A percentile compares a stretch with the other conserved stretches of the same genome.
Evolutionary conservation across 768 basidiomycete species (phyloP).

Genomic region (Termitomyces sp.): DNA sequence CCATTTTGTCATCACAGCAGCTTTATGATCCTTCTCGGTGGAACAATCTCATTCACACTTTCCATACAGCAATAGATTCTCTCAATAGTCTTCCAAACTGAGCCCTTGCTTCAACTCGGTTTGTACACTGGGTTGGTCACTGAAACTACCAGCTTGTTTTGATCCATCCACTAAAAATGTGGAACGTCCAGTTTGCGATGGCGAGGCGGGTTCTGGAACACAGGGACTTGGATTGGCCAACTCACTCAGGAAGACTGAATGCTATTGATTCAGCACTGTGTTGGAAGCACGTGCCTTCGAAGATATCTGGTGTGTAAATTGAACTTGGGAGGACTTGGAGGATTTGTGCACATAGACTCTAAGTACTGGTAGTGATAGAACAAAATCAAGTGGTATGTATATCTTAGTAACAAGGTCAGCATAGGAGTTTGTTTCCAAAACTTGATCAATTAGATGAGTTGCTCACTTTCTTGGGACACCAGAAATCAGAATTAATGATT

Average conservation of each 20-base stretch:
- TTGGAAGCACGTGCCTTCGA: too few species aligned
- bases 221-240: slow-evolving; percentile 51
- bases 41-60: slow-evolving; percentile 66
- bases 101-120: slow-evolving; percentile 82
- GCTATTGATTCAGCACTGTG: too few species aligned
- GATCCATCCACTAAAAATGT: slow-evolving; percentile 58
- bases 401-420: too few species aligned
- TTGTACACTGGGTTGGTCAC: slow-evolving; percentile 87
- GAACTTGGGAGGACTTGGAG: too few species aligned
- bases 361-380: too few species aligned
- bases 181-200: slow-evolving; percentile 90
- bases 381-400: too few species aligned
- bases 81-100: slow-evolving; percentile 84
- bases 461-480: too few species aligned
- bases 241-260: slow-evolving; percentile 82
- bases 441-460: too few species aligned
- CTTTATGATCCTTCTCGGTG: slow-evolving; percentile 82
- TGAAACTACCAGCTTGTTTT: slow-evolving; percentile 87
- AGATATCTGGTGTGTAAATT: too few species aligned
- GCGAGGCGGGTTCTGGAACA: slow-evolving; percentile 31
- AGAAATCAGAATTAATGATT: too few species aligned
- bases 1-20: slow-evolving; percentile 40
- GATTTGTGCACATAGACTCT: too few species aligned
- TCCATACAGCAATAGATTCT: slow-evolving; percentile 82
- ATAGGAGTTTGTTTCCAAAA: too few species aligned